These are phyloP conservation scores for Iberis pinnata DNA, from an alignment of 345 rosid genomes.

Conservation along the genomic window DNA sequence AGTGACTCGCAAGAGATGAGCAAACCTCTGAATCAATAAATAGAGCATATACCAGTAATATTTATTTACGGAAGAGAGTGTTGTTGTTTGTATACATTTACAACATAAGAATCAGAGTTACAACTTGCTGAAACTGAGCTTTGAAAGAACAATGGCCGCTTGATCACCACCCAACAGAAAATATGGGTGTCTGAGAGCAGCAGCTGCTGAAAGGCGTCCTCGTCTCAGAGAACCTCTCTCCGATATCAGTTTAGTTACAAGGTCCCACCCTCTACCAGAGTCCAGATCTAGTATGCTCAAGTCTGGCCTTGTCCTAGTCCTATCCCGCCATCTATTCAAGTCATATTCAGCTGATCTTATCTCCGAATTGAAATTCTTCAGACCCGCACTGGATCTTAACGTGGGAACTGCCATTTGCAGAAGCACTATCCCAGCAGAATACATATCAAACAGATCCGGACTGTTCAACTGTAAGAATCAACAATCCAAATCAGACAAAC, in stretches of 20 bases:
- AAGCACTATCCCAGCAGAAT: slow-evolving; percentile 82
- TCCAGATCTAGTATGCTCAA: slow-evolving; percentile 77
- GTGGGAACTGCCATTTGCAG: slow-evolving; percentile 90
- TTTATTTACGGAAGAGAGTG: not conserved
- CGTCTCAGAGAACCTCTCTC: slow-evolving; percentile 70
- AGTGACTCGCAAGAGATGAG: no score
- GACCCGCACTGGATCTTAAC: slow-evolving; percentile 54
- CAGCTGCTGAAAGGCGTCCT: slow-evolving; percentile 88
- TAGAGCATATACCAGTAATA: slow-evolving; percentile 3
- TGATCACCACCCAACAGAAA: slow-evolving; percentile 88
- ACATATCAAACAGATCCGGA: slow-evolving; percentile 91
- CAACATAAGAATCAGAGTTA: not conserved
- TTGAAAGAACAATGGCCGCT: slow-evolving; percentile 84
- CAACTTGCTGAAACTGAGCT: slow-evolving; percentile 57
- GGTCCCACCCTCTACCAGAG: slow-evolving; percentile 95
- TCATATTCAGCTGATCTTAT: slow-evolving; percentile 50
- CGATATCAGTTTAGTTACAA: slow-evolving; percentile 73
- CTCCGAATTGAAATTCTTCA: slow-evolving; percentile 80
- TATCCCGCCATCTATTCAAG: slow-evolving; percentile 65
- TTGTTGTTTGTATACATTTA: slow-evolving; percentile 19
- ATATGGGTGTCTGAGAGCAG: slow-evolving; percentile 89
- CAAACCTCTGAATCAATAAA: slow-evolving; percentile 12
- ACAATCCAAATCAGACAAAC: slow-evolving; percentile 9
- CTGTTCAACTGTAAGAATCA: slow-evolving; percentile 63
- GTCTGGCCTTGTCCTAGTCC: slow-evolving; percentile 66